Conservation (phyloP, 139 green algal genomes). For the Mesotaenium endlicherianum region DNA sequence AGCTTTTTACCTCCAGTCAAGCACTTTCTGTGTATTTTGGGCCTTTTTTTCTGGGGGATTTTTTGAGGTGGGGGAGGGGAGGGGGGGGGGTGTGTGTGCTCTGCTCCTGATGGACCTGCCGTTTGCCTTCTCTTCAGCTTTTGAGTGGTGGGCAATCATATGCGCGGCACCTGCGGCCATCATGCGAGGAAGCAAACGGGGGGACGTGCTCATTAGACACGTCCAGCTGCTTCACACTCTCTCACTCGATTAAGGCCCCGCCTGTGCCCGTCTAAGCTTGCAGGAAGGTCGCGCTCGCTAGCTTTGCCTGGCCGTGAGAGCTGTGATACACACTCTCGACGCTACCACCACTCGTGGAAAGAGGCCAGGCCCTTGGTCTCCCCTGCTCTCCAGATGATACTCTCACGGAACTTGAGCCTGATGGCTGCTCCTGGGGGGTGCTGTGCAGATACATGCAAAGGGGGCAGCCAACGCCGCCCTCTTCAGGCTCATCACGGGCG, state of each 20-base stretch:
- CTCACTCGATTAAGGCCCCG: too few relatives aligned
- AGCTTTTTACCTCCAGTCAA: background rate
- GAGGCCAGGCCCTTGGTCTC: background rate
- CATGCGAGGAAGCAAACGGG: background rate
- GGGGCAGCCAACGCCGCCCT: slow-evolving; percentile 3
- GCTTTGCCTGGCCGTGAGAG: background rate
- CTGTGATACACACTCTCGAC: background rate
- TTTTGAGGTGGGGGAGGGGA: background rate
- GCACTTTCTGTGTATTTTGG: background rate
- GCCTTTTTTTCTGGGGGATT: background rate
- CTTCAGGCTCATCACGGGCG: background rate
- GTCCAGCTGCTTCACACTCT: too few relatives aligned
- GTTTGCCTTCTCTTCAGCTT: background rate
- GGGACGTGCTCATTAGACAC: background rate
- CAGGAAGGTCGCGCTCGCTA: background rate
- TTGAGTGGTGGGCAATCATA: background rate
- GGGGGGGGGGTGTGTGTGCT: too few relatives aligned
- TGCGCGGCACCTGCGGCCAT: background rate
- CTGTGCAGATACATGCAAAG: background rate
- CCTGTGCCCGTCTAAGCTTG: too few relatives aligned
- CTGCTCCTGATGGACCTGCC: too few relatives aligned
- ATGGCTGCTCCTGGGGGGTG: background rate
- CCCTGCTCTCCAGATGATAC: background rate
- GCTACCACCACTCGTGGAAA: background rate
- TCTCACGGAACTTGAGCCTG: background rate